phyloP scores from a whole-genome alignment of 2,329 filamentous ascomycete genomes.

The Daldinia sp. region DNA sequence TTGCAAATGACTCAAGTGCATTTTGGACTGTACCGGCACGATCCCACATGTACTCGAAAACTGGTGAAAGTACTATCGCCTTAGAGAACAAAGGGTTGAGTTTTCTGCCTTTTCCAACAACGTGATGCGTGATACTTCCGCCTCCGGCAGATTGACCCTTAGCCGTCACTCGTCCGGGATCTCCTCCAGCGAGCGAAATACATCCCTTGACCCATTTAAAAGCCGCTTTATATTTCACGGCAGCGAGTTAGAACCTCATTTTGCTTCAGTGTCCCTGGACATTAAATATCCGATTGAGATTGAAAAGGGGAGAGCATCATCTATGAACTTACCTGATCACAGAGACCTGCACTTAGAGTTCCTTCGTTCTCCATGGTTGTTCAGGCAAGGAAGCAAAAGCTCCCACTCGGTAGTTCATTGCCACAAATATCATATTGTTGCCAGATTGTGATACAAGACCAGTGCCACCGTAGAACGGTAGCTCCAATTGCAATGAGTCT shows the following conservation, averaged over 20 bases:
- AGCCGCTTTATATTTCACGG: not conserved
- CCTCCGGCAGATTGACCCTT: constrained; percentile 16
- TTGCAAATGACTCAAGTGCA: constrained; percentile 8
- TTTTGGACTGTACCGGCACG: constrained; percentile 10
- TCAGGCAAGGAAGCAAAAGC: constrained; percentile 18
- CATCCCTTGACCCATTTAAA: not conserved
- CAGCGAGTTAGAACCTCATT: not conserved
- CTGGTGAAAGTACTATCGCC: constrained; percentile 15
- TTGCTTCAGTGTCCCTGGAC: not conserved
- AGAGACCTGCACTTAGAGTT: constrained; percentile 6
- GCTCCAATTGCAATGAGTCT: constrained; percentile 9
- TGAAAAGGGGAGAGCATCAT: too few relatives aligned
- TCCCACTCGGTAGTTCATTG: constrained; percentile 19
- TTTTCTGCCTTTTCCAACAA: constrained; percentile 10
- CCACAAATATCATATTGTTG: constrained; percentile 13
- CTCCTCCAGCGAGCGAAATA: constrained; percentile 3
- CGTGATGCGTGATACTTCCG: constrained; percentile 13
- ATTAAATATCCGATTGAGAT: too few relatives aligned
- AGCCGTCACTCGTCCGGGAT: constrained; percentile 8
- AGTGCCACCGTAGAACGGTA: constrained; percentile 17
- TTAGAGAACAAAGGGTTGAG: constrained; percentile 17
- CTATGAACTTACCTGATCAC: not conserved
- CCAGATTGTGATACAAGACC: constrained; percentile 12
- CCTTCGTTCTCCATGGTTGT: constrained; percentile 20
- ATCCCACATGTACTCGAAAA: constrained; percentile 22